phyloP scores from a whole-genome alignment of 208 protist genomes.

The Trypanosoma vivax region DNA sequence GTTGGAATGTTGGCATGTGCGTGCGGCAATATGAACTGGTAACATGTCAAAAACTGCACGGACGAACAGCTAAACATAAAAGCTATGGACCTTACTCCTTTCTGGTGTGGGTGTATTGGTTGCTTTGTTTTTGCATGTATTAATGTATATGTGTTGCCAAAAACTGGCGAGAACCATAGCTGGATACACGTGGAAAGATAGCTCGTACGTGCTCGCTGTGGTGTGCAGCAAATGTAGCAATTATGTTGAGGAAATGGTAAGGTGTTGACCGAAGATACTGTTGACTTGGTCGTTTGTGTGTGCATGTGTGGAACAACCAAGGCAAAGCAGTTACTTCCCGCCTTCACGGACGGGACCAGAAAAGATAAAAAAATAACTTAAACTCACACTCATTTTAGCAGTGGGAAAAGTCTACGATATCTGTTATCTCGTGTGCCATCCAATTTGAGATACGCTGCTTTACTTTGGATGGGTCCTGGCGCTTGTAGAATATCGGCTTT shows the following conservation, averaged over 20 bases:
- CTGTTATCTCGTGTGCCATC: conserved; percentile 60
- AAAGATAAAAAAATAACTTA: neutral
- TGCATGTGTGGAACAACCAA: neutral
- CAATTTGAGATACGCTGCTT: conserved; percentile 60
- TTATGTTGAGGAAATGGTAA: no score
- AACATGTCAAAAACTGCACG: conserved; percentile 11
- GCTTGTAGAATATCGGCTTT: conserved; percentile 78
- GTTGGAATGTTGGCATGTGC: conserved; percentile 6
- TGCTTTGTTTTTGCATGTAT: neutral
- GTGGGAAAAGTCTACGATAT: conserved; percentile 75
- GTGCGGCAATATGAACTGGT: conserved; percentile 8
- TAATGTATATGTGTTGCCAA: no score
- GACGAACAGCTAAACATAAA: conserved; percentile 14
- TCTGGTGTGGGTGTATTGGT: neutral
- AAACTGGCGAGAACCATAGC: no score
- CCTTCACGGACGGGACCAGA: neutral
- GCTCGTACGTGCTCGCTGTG: no score
- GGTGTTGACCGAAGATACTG: no score
- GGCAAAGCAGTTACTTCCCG: no score
- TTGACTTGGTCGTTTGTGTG: no score
- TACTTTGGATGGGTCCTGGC: conserved; percentile 70
- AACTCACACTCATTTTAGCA: conserved; percentile 19
- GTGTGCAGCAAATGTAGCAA: no score
- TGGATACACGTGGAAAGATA: no score
- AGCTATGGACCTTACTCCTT: no score